Evolutionary conservation across 2,329 filamentous ascomycete species (phyloP).

Genomic region (Penicillium expansum): DNA sequence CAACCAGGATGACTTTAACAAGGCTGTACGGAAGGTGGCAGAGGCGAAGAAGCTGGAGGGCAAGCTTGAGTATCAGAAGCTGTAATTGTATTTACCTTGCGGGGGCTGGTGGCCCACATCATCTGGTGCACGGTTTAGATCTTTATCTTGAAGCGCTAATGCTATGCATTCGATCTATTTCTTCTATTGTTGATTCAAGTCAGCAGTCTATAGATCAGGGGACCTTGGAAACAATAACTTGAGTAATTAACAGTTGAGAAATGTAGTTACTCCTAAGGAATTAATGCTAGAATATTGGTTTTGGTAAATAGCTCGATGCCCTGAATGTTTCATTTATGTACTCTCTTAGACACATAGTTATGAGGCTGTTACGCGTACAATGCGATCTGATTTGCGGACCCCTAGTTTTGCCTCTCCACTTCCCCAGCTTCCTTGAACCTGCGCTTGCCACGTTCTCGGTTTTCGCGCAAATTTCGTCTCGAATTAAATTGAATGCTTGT

Average conservation of each 20-base stretch:
- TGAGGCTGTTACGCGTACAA: constrained; percentile 3
- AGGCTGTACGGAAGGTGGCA: constrained; percentile 94
- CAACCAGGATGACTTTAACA: constrained; percentile 99
- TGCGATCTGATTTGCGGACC: constrained; percentile 4
- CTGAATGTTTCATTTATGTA: not conserved
- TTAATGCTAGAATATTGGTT: no score
- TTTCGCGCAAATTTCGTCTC: not conserved
- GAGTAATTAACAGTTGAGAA: not conserved
- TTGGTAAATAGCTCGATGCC: not conserved
- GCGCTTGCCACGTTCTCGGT: constrained; percentile 5
- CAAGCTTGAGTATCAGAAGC: constrained; percentile 95
- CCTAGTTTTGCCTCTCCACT: constrained; percentile 3
- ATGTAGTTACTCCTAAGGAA: not conserved
- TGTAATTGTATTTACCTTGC: constrained; percentile 26
- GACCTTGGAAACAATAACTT: not conserved
- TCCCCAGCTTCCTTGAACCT: constrained; percentile 2
- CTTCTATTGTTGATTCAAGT: not conserved
- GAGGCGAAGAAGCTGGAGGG: constrained; percentile 98
- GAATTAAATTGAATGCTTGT: not conserved
- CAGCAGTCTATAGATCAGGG: not conserved
- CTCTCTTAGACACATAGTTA: not conserved
- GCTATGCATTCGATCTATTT: constrained; percentile 11
- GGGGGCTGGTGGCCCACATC: constrained; percentile 6
- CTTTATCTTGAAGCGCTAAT: constrained; percentile 13
- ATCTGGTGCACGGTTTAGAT: constrained; percentile 11